Evolutionary conservation across 164 flowering plant genomes (phyloP).

Genomic region (Protea cynaroides): DNA sequence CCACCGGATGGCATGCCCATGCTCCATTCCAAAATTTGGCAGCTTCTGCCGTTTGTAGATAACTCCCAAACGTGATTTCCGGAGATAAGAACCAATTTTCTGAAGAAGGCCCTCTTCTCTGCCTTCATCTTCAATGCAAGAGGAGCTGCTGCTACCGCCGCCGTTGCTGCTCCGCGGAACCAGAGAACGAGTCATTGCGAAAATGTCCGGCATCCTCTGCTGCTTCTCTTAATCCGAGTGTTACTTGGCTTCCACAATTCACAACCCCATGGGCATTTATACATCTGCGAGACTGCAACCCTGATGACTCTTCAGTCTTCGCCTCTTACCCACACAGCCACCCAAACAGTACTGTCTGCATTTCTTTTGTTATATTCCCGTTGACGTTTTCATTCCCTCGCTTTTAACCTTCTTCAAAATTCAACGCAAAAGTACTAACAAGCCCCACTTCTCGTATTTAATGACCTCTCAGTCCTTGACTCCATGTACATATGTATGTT

Average conservation of each 20-base stretch:
- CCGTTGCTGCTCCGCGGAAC: slow-evolving; percentile 48
- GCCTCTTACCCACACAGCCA: too few species aligned
- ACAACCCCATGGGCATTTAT: neutral
- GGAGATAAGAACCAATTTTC: slow-evolving; percentile 63
- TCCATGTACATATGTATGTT: too few species aligned
- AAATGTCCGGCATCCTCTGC: slow-evolving; percentile 53
- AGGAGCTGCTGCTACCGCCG: slow-evolving; percentile 18
- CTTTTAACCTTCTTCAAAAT: too few species aligned
- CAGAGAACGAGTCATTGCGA: slow-evolving; percentile 82
- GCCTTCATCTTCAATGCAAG: slow-evolving; percentile 20
- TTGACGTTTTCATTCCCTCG: too few species aligned
- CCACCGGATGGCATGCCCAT: slow-evolving; percentile 68
- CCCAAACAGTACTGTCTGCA: too few species aligned
- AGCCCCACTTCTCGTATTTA: too few species aligned
- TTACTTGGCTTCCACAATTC: neutral
- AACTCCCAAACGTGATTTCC: slow-evolving; percentile 73
- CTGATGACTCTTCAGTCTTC: too few species aligned
- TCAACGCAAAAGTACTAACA: too few species aligned
- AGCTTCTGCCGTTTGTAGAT: slow-evolving; percentile 39
- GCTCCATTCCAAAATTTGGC: slow-evolving; percentile 24
- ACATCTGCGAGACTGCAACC: too few species aligned
- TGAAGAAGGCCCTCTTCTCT: slow-evolving; percentile 42
- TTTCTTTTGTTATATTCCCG: too few species aligned
- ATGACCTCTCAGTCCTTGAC: too few species aligned
- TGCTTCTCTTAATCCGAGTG: neutral